phyloP scores from a whole-genome alignment of 257 asterid species.

The Salvia hispanica region DNA sequence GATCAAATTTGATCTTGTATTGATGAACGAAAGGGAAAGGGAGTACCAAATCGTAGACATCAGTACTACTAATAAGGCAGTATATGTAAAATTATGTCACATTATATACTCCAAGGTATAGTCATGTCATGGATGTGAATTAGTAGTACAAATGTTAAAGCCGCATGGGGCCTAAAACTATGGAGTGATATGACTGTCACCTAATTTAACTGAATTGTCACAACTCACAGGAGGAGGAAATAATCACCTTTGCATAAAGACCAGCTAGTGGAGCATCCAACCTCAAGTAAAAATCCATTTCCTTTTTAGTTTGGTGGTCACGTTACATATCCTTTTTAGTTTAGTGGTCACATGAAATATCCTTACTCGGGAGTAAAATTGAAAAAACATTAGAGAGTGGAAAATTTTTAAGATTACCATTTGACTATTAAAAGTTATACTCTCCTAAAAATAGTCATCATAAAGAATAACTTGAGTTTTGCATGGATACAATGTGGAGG shows the following conservation, averaged over 20 bases:
- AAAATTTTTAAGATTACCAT: constrained; percentile 5
- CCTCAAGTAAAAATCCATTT: neutral
- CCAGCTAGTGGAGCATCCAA: constrained; percentile 27
- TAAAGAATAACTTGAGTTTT: too few species aligned
- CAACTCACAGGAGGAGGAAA: constrained; percentile 27
- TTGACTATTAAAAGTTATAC: neutral
- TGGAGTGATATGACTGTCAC: constrained; percentile 19
- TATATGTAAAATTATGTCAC: neutral
- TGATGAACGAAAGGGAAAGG: too few species aligned
- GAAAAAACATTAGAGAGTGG: neutral
- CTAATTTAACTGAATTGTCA: constrained; percentile 30
- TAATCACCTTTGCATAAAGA: constrained; percentile 26
- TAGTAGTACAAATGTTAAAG: neutral
- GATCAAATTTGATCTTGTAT: too few species aligned
- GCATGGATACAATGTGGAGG: too few species aligned
- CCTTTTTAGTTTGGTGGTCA: neutral
- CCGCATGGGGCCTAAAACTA: constrained; percentile 22
- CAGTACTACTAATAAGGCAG: neutral
- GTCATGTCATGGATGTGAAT: constrained; percentile 23
- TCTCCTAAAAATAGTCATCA: too few species aligned
- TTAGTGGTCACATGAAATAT: constrained; percentile 8
- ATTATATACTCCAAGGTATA: constrained; percentile 10
- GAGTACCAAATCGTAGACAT: neutral
- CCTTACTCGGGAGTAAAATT: neutral
- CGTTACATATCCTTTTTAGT: neutral